Percentiles rank a stretch among this genome's conserved stretches.
phyloP scores from a whole-genome alignment of 108 stramenopile genomes.

The Nitzschia inconspicua region DNA sequence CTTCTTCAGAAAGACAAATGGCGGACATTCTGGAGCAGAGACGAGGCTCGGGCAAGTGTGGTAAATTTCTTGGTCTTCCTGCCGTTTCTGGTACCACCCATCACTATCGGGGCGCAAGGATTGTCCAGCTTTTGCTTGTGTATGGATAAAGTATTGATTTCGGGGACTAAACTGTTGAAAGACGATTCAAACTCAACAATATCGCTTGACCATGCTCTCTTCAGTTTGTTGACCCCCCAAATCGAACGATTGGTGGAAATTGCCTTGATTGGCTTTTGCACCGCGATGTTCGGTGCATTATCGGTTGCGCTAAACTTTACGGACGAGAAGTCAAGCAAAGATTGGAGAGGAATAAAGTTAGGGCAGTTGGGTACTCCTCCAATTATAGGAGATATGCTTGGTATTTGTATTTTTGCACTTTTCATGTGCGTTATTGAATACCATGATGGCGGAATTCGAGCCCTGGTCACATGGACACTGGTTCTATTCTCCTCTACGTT shows the following conservation, averaged over 20 bases:
- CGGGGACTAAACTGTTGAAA: not conserved
- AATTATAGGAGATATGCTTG: conserved; percentile 8
- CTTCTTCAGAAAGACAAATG: conserved; percentile 15
- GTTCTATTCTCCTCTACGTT: conserved; percentile 8
- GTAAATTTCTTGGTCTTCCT: conserved; percentile 16
- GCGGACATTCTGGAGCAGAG: conserved; percentile 8
- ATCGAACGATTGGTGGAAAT: not conserved
- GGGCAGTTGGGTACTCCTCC: not conserved
- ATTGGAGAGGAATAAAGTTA: conserved; percentile 1
- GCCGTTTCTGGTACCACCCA: conserved; percentile 1
- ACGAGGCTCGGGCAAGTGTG: conserved; percentile 19
- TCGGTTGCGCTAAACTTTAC: conserved; percentile 3
- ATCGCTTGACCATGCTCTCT: no score
- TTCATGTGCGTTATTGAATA: conserved; percentile 11
- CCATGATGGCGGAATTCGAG: conserved; percentile 5
- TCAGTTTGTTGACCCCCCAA: no score
- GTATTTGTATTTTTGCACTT: conserved; percentile 13
- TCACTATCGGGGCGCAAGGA: not conserved
- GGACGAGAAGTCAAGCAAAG: conserved; percentile 20
- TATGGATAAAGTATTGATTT: not conserved
- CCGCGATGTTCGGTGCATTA: conserved; percentile 7
- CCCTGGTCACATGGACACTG: conserved; percentile 12
- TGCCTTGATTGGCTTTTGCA: conserved; percentile 2
- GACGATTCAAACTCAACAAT: not conserved
- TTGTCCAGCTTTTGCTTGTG: not conserved